Base-by-base conservation (phyloP, 495 filamentous ascomycete species). In the Xylaria curta region DNA sequence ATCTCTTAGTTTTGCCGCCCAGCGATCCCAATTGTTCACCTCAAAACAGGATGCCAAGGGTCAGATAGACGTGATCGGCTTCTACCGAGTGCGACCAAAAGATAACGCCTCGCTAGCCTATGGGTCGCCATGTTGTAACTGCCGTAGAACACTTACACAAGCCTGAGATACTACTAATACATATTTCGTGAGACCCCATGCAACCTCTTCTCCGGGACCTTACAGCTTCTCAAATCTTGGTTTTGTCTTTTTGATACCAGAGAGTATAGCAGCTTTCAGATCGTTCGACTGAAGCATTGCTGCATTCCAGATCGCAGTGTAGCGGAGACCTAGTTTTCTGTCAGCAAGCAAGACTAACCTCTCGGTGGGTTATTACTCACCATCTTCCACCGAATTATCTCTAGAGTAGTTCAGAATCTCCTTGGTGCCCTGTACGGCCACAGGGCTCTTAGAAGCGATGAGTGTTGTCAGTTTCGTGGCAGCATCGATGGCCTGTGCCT, bases 381-480 rank as follows among this genome's bases (percentile, higher is more conserved):
- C 94, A 76, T 97, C 94, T 66, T 87, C 87, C 13, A 97, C 90
- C 0, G 86, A 83, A 77, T 93, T 87, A 81, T 97, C 95, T 75
- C 94, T 85, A 54, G 90, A 91, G 76, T 90, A 95, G 81, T 98
- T 97, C 79, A 99, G 78, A 63, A 98, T 77, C 80, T 97, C 92
- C 85, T 99, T 99, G 26, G 96, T 98, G 4, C 94, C 92, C 82
- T 95, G 91, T 72, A 97, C 93, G 0, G 94, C 96, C 28, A 99
- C 89, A 0, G 96, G 96, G 76, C 93, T 97, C 87, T 98, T 98
- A 6, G 77, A 81, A 46, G 92, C 91, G 21, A 98, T 88, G 76
- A 90, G 70, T 15, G 73, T 79, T 9, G 92, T 94, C 78, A 94
- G 69, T 79, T 89, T 85, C 70, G 95, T 26, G 1, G 89, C 95